phyloP scores from a whole-genome alignment of 345 rosid species.

The Camelina sativa region DNA sequence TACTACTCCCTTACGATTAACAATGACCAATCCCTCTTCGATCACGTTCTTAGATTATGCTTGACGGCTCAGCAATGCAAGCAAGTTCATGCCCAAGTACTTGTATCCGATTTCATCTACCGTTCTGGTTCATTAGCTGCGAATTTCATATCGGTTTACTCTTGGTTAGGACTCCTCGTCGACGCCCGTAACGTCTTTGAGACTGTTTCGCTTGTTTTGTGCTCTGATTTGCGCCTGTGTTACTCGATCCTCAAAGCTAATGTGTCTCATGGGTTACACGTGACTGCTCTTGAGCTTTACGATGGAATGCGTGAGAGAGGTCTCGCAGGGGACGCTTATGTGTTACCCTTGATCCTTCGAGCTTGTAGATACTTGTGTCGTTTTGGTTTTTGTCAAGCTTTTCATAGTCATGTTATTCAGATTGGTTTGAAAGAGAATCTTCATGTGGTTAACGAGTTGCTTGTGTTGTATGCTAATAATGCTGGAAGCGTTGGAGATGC shows the following conservation, averaged over 20 bases:
- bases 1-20: constrained; percentile 30
- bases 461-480: constrained; percentile 59
- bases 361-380: constrained; percentile 50
- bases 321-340: constrained; percentile 61
- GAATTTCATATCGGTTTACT: constrained; percentile 55
- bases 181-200: constrained; percentile 61
- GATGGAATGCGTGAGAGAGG: constrained; percentile 55
- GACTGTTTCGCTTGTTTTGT: constrained; percentile 36
- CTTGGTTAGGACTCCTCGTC: constrained; percentile 49
- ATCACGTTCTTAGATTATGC: constrained; percentile 52
- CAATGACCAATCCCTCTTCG: constrained; percentile 40
- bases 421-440: constrained; percentile 51
- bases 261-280: constrained; percentile 51
- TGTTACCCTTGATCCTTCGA: constrained; percentile 60
- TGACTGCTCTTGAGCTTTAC: constrained; percentile 53
- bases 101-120: constrained; percentile 42
- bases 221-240: constrained; percentile 57
- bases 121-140: constrained; percentile 61
- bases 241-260: constrained; percentile 60
- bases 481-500: constrained; percentile 53
- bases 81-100: constrained; percentile 53
- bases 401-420: constrained; percentile 60
- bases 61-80: constrained; percentile 42
- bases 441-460: constrained; percentile 69
- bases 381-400: constrained; percentile 41